Evolutionary conservation across 2,329 filamentous ascomycete genomes (phyloP), one percentile per base, ranked within the genome.

Genomic region (Achaetomium macrosporum): DNA sequence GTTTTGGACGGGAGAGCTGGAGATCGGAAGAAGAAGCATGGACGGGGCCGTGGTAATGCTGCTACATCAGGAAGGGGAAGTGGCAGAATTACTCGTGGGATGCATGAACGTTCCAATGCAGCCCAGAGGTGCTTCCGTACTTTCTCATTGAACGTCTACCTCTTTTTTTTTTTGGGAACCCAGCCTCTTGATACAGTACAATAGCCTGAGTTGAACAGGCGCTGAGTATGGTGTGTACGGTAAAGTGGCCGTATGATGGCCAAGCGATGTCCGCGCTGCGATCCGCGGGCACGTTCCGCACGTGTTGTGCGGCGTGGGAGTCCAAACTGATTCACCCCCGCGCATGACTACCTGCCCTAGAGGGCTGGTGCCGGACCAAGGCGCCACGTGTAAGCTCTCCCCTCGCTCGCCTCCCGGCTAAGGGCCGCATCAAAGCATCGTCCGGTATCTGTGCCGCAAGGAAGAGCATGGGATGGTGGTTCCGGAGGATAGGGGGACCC

Each of bases 131-230:
- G 4, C 25, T 25, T 25, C 25, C 25, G 7, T 25, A 25, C 46
- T 15, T 20, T 48, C 35, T 37, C 31, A 16, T 42, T 29, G 30
- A 45, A 15, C 36, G 25, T 25, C 25, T 25, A 25, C 7, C 12
- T 36, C 5, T 41, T 8, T 16, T 30, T 25, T 19, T 39, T 44
- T 53, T 8, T 15, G 30, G n/a, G 12, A 20, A 15, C 20, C 25
- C 17, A 33, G 36, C 42, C 43, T 30, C 30, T 36, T 8, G 13
- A 9, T 36, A 40, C 17, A 16, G n/a, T 10, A 10, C 20, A 36
- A 12, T 30, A 35, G 41, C 36, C 51, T 31, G 51, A 46, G 51
- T 53, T 50, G 51, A 53, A 53, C 51, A 50, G 46, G 36, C 41
- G 20, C 15, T 41, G 46, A 19, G 20, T 12, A 41, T n/a, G 15